Evolutionary conservation across 176 grass and related monocot genomes (phyloP).

Genomic region (Juncus effusus): DNA sequence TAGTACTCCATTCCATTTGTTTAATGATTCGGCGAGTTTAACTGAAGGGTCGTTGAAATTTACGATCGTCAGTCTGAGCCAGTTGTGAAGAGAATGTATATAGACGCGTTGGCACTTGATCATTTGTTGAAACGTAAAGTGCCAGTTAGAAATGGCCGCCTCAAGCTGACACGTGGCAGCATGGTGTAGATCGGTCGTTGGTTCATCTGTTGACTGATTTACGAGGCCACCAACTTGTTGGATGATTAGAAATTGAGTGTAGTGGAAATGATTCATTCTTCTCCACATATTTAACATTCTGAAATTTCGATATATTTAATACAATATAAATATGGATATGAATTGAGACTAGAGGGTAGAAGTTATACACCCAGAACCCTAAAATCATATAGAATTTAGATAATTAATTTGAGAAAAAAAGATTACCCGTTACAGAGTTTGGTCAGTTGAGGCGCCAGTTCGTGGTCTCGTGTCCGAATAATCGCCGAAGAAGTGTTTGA

Average conservation of each 20-base stretch:
- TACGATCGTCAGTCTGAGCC: conserved; percentile 75
- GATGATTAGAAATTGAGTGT: conserved; percentile 69
- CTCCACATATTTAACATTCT: conserved; percentile 93
- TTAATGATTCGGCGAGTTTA: conserved; percentile 67
- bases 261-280: conserved; percentile 87
- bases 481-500: conserved; percentile 43
- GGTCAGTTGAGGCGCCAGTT: conserved; percentile 59
- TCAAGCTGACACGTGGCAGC: conserved; percentile 75
- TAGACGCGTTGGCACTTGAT: conserved; percentile 81
- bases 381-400: no score
- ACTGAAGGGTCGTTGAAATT: conserved; percentile 54
- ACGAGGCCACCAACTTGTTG: conserved; percentile 84
- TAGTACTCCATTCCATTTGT: conserved; percentile 88
- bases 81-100: conserved; percentile 55
- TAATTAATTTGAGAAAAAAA: background rate
- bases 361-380: no score
- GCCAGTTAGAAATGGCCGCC: conserved; percentile 74
- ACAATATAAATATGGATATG: background rate
- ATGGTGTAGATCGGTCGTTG: conserved; percentile 75
- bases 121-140: conserved; percentile 73
- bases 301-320: conserved; percentile 23
- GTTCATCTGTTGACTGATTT: conserved; percentile 51
- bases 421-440: conserved; percentile 29
- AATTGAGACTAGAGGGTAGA: no score
- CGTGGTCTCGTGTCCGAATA: conserved; percentile 50